Conservation (phyloP, 2,329 filamentous ascomycete genomes). For the Plenodomus biglobosus region DNA sequence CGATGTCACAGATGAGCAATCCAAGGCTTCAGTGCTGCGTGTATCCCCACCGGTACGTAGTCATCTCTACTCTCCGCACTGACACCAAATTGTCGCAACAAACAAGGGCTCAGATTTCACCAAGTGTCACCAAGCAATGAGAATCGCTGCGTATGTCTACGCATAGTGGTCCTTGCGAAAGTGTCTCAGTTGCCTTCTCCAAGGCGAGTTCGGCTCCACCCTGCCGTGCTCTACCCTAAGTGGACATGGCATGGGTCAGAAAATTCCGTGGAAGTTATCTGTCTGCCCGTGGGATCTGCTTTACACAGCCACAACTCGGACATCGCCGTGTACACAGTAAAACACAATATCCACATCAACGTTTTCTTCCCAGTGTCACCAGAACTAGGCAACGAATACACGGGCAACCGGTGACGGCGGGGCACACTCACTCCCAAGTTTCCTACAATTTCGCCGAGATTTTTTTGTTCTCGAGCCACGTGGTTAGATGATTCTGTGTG, state of each 20-base stretch:
- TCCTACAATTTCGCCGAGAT: not conserved
- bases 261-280: not conserved
- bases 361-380: not conserved
- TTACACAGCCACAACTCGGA: not conserved
- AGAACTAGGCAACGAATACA: not conserved
- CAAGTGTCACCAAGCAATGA: not conserved
- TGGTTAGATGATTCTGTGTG: not conserved
- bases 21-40: slow-evolving; percentile 18
- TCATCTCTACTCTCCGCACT: slow-evolving; percentile 6
- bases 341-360: not conserved
- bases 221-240: not conserved
- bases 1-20: not conserved
- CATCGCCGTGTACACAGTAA: not conserved
- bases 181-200: slow-evolving; percentile 25
- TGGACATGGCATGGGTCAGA: not conserved
- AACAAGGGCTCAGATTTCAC: not conserved
- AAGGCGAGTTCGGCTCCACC: slow-evolving; percentile 1
- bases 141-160: not conserved
- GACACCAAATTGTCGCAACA: slow-evolving; percentile 9
- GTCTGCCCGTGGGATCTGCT: slow-evolving; percentile 9
- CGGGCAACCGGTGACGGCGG: not conserved
- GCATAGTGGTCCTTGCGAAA: not conserved
- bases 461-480: not conserved
- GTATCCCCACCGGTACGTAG: slow-evolving; percentile 7
- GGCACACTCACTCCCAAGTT: not conserved